A percentile compares a stretch with the other conserved stretches of the same genome.
Conservation (phyloP, 2,329 filamentous ascomycete genomes). For the Aspergillus ochraceus region DNA sequence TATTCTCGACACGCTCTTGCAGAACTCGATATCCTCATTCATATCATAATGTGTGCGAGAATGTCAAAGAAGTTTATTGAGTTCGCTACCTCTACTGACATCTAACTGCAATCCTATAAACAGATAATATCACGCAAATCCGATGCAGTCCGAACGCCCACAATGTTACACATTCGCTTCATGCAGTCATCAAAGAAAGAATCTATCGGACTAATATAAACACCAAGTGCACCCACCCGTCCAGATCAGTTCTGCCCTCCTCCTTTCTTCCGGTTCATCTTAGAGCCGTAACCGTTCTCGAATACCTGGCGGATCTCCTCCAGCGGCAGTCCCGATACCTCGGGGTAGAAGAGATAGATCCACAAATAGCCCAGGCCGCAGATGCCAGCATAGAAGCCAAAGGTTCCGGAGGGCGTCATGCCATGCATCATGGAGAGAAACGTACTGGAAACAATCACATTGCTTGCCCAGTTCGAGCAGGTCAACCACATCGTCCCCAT, state of each 20-base stretch:
- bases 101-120: too few relatives aligned
- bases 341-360: conserved; percentile 28
- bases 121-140: too few relatives aligned
- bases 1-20: too few relatives aligned
- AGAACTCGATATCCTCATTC: too few relatives aligned
- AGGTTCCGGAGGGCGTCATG: conserved; percentile 52
- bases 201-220: neutral
- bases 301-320: conserved; percentile 49
- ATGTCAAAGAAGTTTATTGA: too few relatives aligned
- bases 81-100: too few relatives aligned
- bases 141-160: neutral
- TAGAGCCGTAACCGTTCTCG: conserved; percentile 47
- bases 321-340: conserved; percentile 23
- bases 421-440: conserved; percentile 53
- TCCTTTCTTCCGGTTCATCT: neutral
- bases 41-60: too few relatives aligned
- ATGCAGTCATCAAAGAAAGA: neutral
- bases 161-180: neutral
- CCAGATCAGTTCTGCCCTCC: neutral
- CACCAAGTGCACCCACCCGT: too few relatives aligned
- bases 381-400: conserved; percentile 54
- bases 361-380: conserved; percentile 49
- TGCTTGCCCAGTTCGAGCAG: conserved; percentile 48
- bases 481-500: conserved; percentile 53
- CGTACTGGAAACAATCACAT: conserved; percentile 53